These are phyloP conservation scores for Hypoxylon rubiginosum DNA, from an alignment of 2,329 filamentous ascomycete genomes.

Conservation along the genomic window DNA sequence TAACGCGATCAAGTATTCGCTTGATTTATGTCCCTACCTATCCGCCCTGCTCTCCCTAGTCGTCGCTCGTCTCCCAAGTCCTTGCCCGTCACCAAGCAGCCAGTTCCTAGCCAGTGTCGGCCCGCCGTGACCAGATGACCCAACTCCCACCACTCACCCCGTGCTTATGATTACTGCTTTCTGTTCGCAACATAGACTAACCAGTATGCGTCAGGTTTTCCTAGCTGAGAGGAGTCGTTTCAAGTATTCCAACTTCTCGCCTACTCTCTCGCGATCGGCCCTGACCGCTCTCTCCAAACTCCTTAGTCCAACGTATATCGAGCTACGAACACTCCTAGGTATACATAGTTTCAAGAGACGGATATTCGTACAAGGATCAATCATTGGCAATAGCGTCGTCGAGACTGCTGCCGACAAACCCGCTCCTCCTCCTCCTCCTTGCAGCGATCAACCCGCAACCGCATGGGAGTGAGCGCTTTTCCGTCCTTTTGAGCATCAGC, in stretches of 20 bases:
- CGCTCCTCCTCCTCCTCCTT: slow-evolving; percentile 42
- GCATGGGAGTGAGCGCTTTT: slow-evolving; percentile 49
- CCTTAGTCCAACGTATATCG: slow-evolving; percentile 23
- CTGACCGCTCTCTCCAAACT: slow-evolving; percentile 41
- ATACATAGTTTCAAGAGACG: slow-evolving; percentile 26
- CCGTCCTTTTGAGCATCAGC: slow-evolving; percentile 40
- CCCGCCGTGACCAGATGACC: slow-evolving; percentile 30
- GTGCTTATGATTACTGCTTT: slow-evolving; percentile 18
- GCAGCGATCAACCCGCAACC: slow-evolving; percentile 37
- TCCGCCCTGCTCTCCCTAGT: slow-evolving; percentile 32
- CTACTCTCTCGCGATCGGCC: slow-evolving; percentile 46
- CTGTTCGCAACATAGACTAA: slow-evolving; percentile 32
- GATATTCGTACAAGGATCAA: slow-evolving; percentile 25
- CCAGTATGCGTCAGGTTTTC: slow-evolving; percentile 24
- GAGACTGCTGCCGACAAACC: slow-evolving; percentile 47
- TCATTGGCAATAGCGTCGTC: slow-evolving; percentile 52
- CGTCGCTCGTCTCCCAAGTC: slow-evolving; percentile 32
- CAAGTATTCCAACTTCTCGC: slow-evolving; percentile 28
- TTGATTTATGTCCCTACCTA: slow-evolving; percentile 41
- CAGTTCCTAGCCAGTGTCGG: slow-evolving; percentile 37
- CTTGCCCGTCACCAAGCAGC: slow-evolving; percentile 28
- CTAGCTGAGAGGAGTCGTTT: slow-evolving; percentile 31
- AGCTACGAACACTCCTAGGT: slow-evolving; percentile 20
- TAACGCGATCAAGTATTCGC: slow-evolving; percentile 55
- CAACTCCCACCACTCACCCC: slow-evolving; percentile 14